These are phyloP conservation scores for Fusarium stilboides DNA, from an alignment of 2,329 filamentous ascomycete species.

Conservation along the genomic window DNA sequence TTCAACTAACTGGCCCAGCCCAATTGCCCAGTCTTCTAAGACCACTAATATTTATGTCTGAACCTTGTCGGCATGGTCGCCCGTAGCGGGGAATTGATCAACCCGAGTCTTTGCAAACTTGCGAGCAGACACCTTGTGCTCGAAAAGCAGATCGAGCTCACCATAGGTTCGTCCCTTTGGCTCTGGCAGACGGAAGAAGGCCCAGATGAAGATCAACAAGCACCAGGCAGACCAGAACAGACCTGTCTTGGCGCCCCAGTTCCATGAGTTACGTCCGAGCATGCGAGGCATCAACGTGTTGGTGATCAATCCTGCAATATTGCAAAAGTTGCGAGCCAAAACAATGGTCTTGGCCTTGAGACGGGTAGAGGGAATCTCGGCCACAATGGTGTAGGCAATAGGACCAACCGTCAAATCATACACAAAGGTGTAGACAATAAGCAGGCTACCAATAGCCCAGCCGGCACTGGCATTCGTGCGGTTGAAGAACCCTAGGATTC, in stretches of 20 bases:
- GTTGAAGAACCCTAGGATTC: constrained; percentile 59
- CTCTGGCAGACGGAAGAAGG: constrained; percentile 69
- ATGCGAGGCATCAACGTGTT: constrained; percentile 63
- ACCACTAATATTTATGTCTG: not conserved
- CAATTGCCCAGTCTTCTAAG: no score
- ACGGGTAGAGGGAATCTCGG: constrained; percentile 63
- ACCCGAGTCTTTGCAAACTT: constrained; percentile 57
- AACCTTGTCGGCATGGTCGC: constrained; percentile 13
- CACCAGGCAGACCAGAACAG: constrained; percentile 63
- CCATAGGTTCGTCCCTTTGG: constrained; percentile 67
- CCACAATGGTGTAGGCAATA: constrained; percentile 88
- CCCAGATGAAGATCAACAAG: constrained; percentile 62
- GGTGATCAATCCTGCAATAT: constrained; percentile 63
- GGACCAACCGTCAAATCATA: constrained; percentile 57
- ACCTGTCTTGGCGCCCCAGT: constrained; percentile 64
- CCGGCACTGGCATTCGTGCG: constrained; percentile 53
- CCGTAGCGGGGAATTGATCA: constrained; percentile 32
- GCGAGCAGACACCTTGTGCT: constrained; percentile 59
- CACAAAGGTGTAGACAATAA: constrained; percentile 60
- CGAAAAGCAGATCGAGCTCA: constrained; percentile 71
- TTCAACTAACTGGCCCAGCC: no score
- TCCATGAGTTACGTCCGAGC: constrained; percentile 61
- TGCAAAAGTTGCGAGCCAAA: constrained; percentile 62
- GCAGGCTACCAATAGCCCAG: constrained; percentile 63
- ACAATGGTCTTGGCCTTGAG: constrained; percentile 64